Evolutionary conservation across 106 monocot species (phyloP).

Genomic region (Dendrobium catenatum): DNA sequence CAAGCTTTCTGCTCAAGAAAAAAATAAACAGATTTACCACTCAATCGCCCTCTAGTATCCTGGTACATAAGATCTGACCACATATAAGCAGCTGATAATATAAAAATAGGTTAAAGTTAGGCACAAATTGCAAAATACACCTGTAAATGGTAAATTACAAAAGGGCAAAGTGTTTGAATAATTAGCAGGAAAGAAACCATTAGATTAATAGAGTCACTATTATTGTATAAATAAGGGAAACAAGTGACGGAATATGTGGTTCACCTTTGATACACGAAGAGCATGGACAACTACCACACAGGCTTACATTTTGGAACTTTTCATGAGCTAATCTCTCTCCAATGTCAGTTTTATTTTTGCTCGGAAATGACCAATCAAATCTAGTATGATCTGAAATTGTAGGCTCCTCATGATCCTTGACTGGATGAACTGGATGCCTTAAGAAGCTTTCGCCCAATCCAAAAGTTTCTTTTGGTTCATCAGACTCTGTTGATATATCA

Average conservation of each 20-base stretch:
- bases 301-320: neutral
- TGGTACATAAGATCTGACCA: constrained; percentile 7
- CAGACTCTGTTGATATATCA: constrained; percentile 2
- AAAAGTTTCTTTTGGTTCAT: neutral
- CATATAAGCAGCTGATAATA: constrained; percentile 6
- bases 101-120: neutral
- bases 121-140: neutral
- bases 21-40: neutral
- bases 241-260: neutral
- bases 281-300: constrained; percentile 5
- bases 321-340: neutral
- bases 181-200: neutral
- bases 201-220: neutral
- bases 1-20: neutral
- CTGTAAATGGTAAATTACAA: neutral
- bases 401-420: neutral
- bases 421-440: neutral
- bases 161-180: neutral
- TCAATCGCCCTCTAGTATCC: constrained; percentile 10
- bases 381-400: neutral
- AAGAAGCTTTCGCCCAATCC: neutral
- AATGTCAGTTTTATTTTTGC: neutral
- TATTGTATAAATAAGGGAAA: neutral
- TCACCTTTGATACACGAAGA: constrained; percentile 1
- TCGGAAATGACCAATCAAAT: neutral